Percentiles rank a stretch among this genome's conserved stretches.
These are phyloP conservation scores for Geosmithia putterillii DNA, from an alignment of 2,329 filamentous ascomycete genomes.

Conservation along the genomic window DNA sequence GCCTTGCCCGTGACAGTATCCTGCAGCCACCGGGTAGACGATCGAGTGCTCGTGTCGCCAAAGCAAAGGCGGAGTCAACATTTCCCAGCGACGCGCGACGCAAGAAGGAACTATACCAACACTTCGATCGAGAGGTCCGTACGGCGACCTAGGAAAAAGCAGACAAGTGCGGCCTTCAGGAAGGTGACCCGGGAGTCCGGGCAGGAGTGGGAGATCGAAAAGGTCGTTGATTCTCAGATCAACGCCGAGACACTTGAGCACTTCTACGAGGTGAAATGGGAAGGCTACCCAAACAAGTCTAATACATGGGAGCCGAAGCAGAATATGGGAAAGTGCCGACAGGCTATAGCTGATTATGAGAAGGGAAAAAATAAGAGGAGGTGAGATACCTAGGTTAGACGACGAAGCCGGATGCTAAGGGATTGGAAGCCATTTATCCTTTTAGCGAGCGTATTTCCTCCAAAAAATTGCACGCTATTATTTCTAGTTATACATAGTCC, in stretches of 20 bases:
- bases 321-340: slow-evolving; percentile 26
- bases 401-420: too few species aligned
- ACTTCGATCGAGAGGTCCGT: background rate
- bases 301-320: slow-evolving; percentile 42
- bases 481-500: background rate
- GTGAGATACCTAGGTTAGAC: background rate
- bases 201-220: slow-evolving; percentile 27
- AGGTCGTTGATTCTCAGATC: slow-evolving; percentile 27
- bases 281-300: slow-evolving; percentile 26
- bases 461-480: background rate
- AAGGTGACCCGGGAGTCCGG: too few species aligned
- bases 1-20: background rate
- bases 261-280: slow-evolving; percentile 41
- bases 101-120: background rate
- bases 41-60: background rate
- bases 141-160: too few species aligned
- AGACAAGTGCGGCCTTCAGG: too few species aligned
- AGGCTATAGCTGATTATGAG: slow-evolving; percentile 24
- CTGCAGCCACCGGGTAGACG: background rate
- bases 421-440: background rate
- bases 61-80: background rate
- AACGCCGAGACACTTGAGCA: slow-evolving; percentile 22
- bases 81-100: background rate
- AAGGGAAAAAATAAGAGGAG: slow-evolving; percentile 4
- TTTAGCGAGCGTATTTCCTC: too few species aligned